These are phyloP conservation scores for Biancaea sappan DNA, from an alignment of 306 rosid species.

Conservation along the genomic window DNA sequence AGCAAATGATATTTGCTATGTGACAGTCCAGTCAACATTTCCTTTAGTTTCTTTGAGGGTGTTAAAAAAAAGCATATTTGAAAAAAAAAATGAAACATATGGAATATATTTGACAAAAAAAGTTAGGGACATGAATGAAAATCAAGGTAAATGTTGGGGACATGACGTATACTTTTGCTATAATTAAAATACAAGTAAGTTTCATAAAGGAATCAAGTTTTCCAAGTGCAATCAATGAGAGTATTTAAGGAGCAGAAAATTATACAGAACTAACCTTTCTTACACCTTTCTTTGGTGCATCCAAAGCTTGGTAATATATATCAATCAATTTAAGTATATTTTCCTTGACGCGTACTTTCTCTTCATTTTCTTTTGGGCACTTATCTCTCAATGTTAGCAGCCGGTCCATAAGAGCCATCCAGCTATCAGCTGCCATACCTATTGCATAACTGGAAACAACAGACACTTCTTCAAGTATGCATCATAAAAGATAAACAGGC, in stretches of 20 bases:
- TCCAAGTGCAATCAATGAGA: neutral
- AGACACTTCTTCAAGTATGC: slow-evolving; percentile 16
- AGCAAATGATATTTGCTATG: no score
- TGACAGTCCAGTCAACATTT: no score
- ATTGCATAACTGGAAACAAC: slow-evolving; percentile 47
- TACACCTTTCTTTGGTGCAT: slow-evolving; percentile 74
- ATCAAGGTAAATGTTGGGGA: no score
- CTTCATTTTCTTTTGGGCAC: slow-evolving; percentile 33
- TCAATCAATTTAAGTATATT: slow-evolving; percentile 60
- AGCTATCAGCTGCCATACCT: slow-evolving; percentile 65
- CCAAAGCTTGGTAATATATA: slow-evolving; percentile 70
- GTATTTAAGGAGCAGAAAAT: slow-evolving; percentile 2
- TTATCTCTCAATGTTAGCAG: slow-evolving; percentile 44
- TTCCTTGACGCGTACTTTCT: slow-evolving; percentile 35
- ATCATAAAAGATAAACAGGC: neutral
- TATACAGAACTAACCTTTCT: slow-evolving; percentile 59
- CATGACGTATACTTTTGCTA: no score
- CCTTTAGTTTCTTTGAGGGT: no score
- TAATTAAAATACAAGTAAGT: no score
- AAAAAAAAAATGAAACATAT: no score
- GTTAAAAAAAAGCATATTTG: no score
- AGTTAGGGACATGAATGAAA: no score
- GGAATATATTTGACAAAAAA: no score
- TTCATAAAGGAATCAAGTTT: neutral
- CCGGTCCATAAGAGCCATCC: slow-evolving; percentile 75